A percentile compares a stretch with the other conserved stretches of the same genome.
Conservation (phyloP, 305 asterid species). For the Andrographis paniculata region DNA sequence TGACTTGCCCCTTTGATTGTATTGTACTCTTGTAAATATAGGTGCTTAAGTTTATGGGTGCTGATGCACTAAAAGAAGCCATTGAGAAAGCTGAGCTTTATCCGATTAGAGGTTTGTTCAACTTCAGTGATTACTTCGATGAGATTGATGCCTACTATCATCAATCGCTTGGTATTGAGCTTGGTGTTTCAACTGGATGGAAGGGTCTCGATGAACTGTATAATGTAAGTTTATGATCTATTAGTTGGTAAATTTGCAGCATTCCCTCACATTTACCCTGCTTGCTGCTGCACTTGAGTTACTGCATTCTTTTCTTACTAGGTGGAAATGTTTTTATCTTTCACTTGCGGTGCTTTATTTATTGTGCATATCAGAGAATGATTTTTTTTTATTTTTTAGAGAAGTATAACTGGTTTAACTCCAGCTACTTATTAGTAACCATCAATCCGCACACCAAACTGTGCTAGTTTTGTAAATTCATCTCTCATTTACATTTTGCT, state of each 20-base stretch:
- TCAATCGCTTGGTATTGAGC: conserved; percentile 67
- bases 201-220: conserved; percentile 23
- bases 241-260: conserved; percentile 1
- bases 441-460: too few relatives aligned
- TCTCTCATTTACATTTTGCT: too few relatives aligned
- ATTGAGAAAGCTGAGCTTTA: conserved; percentile 83
- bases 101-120: conserved; percentile 80
- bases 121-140: conserved; percentile 50
- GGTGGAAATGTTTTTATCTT: too few relatives aligned
- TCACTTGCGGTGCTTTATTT: too few relatives aligned
- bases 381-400: too few relatives aligned
- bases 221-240: conserved; percentile 14
- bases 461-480: too few relatives aligned
- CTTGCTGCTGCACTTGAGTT: too few relatives aligned
- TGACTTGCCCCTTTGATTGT: too few relatives aligned
- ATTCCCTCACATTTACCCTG: conserved; percentile 23
- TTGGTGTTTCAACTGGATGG: conserved; percentile 98
- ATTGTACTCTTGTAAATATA: conserved; percentile 26
- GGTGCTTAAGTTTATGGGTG: conserved; percentile 91
- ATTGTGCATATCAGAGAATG: too few relatives aligned
- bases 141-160: conserved; percentile 84
- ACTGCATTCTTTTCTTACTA: too few relatives aligned
- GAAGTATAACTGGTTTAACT: too few relatives aligned
- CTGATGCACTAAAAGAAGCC: conserved; percentile 64
- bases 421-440: too few relatives aligned